phyloP scores from a whole-genome alignment of 2,329 filamentous ascomycete species.

The Diaporthe eres region DNA sequence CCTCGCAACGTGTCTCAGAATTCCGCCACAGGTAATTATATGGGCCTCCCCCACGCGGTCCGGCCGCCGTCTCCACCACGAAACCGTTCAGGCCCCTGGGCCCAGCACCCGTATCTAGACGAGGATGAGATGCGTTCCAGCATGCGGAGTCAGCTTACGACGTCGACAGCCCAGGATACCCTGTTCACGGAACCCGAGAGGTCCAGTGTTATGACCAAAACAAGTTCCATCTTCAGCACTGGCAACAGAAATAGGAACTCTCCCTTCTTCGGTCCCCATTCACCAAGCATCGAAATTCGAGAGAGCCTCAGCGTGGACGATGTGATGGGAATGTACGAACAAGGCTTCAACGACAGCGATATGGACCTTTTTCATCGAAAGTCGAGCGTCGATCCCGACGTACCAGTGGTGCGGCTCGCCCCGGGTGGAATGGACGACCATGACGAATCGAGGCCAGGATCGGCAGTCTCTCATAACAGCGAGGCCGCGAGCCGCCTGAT shows the following conservation, averaged over 20 bases:
- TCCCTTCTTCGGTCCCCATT: conserved; percentile 42
- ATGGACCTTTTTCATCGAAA: conserved; percentile 56
- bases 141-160: conserved; percentile 69
- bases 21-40: conserved; percentile 39
- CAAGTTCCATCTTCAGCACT: conserved; percentile 75
- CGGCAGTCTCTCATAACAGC: conserved; percentile 56
- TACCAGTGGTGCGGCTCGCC: conserved; percentile 35
- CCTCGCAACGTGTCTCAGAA: conserved; percentile 42
- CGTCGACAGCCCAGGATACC: conserved; percentile 71
- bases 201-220: conserved; percentile 85
- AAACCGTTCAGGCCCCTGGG: conserved; percentile 39
- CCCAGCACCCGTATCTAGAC: conserved; percentile 59
- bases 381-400: conserved; percentile 39
- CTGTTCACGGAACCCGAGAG: conserved; percentile 73
- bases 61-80: conserved; percentile 39
- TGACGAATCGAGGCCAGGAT: conserved; percentile 52
- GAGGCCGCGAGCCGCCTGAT: conserved; percentile 55
- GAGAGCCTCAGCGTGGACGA: conserved; percentile 75
- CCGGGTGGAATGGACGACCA: conserved; percentile 35
- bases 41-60: conserved; percentile 41
- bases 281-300: conserved; percentile 38
- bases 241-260: conserved; percentile 45
- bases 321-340: conserved; percentile 79
- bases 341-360: conserved; percentile 69
- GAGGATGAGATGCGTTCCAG: conserved; percentile 69